phyloP scores from a whole-genome alignment of 352 stramenopile genomes.

The Phytophthora europaea region DNA sequence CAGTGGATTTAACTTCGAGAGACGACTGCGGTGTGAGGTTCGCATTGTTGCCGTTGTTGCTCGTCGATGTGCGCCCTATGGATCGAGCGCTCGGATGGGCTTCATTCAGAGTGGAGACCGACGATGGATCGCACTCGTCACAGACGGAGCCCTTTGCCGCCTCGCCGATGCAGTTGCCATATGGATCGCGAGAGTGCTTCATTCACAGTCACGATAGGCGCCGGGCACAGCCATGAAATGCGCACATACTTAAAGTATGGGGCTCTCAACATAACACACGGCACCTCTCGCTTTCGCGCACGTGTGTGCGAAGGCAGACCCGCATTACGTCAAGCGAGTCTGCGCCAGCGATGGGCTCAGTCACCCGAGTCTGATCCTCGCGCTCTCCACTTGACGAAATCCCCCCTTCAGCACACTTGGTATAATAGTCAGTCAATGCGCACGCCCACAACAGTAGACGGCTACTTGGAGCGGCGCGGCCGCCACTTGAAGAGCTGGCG shows the following conservation, averaged over 20 bases:
- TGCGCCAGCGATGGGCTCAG: conserved; percentile 23
- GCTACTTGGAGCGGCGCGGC: conserved; percentile 70
- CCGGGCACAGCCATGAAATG: conserved; percentile 26
- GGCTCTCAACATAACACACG: conserved; percentile 28
- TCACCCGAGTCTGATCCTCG: neutral
- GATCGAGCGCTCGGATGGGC: conserved; percentile 27
- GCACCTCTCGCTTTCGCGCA: conserved; percentile 11
- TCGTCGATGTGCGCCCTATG: conserved; percentile 13
- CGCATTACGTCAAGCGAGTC: conserved; percentile 23
- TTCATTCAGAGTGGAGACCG: neutral
- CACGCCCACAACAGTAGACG: conserved; percentile 19
- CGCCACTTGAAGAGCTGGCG: conserved; percentile 79
- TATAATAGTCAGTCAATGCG: conserved; percentile 12
- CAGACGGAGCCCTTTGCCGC: conserved; percentile 4
- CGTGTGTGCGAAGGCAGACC: conserved; percentile 17
- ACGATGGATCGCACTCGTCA: conserved; percentile 10
- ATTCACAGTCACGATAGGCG: conserved; percentile 25
- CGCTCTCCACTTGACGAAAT: conserved; percentile 29
- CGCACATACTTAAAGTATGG: conserved; percentile 15
- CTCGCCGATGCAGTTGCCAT: conserved; percentile 19
- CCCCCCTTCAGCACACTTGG: conserved; percentile 2
- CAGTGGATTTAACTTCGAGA: conserved; percentile 18
- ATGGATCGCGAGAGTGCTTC: conserved; percentile 25
- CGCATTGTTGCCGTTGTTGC: neutral
- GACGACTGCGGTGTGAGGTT: conserved; percentile 11